Conservation (phyloP, 2,329 filamentous ascomycete species). For the Triangularia verruculosa region DNA sequence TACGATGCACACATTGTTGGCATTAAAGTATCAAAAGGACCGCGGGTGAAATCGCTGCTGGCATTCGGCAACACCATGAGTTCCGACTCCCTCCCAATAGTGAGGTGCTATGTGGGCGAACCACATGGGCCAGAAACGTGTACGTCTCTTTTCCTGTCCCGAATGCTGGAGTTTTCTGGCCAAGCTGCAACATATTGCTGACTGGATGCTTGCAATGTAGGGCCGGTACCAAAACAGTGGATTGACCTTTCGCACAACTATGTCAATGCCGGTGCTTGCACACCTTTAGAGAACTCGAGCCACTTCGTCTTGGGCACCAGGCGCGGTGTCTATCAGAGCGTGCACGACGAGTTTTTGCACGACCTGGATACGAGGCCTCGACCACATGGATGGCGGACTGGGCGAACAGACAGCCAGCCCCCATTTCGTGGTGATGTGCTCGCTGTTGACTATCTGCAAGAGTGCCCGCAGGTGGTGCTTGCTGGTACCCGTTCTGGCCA, state of each 20-base stretch:
- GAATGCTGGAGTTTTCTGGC: neutral
- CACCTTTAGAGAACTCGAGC: neutral
- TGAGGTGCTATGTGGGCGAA: neutral
- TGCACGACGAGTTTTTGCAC: neutral
- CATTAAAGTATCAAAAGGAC: neutral
- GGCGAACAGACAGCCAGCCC: neutral
- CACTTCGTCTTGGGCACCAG: neutral
- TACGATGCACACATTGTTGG: neutral
- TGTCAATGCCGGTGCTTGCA: neutral
- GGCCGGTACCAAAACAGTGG: neutral
- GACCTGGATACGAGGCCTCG: neutral
- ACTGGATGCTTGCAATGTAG: neutral
- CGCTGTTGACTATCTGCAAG: constrained; percentile 45
- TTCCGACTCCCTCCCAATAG: neutral
- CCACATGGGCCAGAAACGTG: neutral
- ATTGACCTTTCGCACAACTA: no score
- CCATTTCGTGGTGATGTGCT: constrained; percentile 40
- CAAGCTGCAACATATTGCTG: neutral
- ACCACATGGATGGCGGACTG: neutral
- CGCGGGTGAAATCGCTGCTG: neutral
- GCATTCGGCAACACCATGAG: neutral
- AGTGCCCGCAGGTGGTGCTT: constrained; percentile 44
- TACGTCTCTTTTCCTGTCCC: neutral
- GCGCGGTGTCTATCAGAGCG: neutral
- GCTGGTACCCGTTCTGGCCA: constrained; percentile 50